Evolutionary conservation across 176 grass and related monocot species (phyloP).

Genomic region (Rhynchospora breviuscula): DNA sequence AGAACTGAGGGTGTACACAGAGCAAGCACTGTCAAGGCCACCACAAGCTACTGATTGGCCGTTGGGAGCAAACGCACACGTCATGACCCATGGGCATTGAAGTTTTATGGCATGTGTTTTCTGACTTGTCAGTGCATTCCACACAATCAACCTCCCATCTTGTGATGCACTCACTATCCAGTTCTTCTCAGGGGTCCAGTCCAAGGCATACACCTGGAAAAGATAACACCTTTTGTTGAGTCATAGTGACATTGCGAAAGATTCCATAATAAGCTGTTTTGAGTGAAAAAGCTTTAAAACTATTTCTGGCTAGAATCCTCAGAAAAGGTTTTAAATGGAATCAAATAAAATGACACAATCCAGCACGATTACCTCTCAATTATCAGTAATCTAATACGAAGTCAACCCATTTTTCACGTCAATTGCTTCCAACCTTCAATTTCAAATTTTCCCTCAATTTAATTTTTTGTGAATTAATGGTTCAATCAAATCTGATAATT

Average conservation of each 20-base stretch:
- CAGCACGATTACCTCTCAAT: background rate
- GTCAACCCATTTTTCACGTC: background rate
- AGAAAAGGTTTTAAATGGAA: background rate
- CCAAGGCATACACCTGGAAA: conserved; percentile 89
- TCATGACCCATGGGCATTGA: conserved; percentile 92
- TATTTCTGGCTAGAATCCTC: background rate
- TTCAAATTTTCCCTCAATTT: background rate
- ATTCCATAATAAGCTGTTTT: background rate
- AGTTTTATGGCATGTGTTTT: conserved; percentile 99
- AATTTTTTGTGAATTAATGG: background rate
- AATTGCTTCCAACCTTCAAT: background rate
- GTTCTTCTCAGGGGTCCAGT: conserved; percentile 98
- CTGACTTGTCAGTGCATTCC: conserved; percentile 99
- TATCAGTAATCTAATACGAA: background rate
- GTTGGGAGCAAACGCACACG: conserved; percentile 95
- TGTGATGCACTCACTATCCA: conserved; percentile 92
- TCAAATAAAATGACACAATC: background rate
- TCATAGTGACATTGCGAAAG: background rate
- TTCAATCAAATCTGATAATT: background rate
- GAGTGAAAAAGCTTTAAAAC: background rate
- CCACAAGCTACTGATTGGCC: conserved; percentile 94
- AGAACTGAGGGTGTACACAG: conserved; percentile 92
- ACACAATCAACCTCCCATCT: conserved; percentile 92
- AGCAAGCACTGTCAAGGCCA: conserved; percentile 95
- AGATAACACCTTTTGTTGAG: conserved; percentile 5